These are phyloP conservation scores for Volutella citrinella DNA, from an alignment of 2,329 filamentous ascomycete species.

Conservation along the genomic window DNA sequence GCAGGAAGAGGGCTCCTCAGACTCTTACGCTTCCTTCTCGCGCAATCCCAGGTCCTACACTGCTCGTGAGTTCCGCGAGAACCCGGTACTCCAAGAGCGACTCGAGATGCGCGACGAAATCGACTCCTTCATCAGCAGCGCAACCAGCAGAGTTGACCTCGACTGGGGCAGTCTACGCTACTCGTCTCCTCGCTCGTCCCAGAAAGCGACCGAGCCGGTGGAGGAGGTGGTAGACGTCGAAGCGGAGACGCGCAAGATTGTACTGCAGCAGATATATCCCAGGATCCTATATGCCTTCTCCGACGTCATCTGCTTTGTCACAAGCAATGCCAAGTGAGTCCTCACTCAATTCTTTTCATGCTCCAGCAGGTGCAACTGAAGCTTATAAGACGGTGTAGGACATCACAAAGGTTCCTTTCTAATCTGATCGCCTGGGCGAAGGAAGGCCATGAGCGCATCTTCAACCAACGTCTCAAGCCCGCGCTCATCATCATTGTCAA, in stretches of 20 bases:
- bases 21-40: not conserved
- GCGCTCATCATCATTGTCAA: conserved; percentile 13
- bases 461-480: conserved; percentile 6
- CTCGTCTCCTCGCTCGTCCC: not conserved
- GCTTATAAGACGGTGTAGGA: conserved; percentile 1
- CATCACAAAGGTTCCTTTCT: not conserved
- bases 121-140: not conserved
- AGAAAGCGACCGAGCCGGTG: no score
- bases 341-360: no score
- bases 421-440: conserved; percentile 11
- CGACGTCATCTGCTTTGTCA: conserved; percentile 11
- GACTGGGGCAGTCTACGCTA: conserved; percentile 1
- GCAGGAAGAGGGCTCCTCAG: no score
- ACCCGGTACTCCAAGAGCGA: not conserved
- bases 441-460: conserved; percentile 9
- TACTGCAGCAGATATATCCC: conserved; percentile 8
- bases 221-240: no score
- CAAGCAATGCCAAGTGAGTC: conserved; percentile 10
- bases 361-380: not conserved
- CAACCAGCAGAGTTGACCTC: not conserved
- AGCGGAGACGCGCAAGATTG: conserved; percentile 1
- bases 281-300: conserved; percentile 14
- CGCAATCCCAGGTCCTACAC: not conserved
- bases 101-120: not conserved
- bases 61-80: not conserved